A percentile compares a stretch with the other conserved stretches of the same genome.
Evolutionary conservation across 306 rosid species (phyloP).

Genomic region (Quercus wislizeni): DNA sequence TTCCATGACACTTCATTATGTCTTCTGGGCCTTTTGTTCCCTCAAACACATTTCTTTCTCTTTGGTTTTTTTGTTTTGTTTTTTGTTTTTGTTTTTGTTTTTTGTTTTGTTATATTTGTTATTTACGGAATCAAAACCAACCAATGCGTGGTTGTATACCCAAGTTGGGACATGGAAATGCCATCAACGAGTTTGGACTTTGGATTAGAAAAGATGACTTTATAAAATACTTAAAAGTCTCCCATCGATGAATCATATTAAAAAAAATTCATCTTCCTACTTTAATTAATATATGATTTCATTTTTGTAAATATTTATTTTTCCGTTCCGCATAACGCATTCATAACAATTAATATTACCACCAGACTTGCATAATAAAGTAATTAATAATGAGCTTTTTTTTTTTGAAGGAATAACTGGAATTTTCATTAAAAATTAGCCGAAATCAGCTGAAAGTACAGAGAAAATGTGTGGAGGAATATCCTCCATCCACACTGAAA

Average conservation of each 20-base stretch:
- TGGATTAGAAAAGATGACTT: neutral
- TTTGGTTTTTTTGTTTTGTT: neutral
- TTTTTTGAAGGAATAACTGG: too few species aligned
- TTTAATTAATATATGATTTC: too few species aligned
- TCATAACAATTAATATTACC: too few species aligned
- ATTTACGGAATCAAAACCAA: neutral
- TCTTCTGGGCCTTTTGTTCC: conserved; percentile 2
- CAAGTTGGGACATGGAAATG: too few species aligned
- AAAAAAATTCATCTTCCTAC: too few species aligned
- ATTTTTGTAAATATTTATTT: too few species aligned
- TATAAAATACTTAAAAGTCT: neutral
- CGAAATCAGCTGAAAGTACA: too few species aligned
- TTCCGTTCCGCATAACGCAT: too few species aligned
- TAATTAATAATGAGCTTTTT: neutral
- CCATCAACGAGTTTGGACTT: too few species aligned
- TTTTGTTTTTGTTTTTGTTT: neutral
- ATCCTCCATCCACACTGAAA: rapidly evolving
- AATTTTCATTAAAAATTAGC: too few species aligned
- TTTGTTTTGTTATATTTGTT: neutral
- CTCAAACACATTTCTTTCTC: neutral
- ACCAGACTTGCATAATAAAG: too few species aligned
- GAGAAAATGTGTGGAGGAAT: too few species aligned
- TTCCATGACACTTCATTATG: conserved; percentile 18
- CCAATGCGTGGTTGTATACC: neutral
- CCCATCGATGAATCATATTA: neutral